A percentile compares a stretch with the other conserved stretches of the same genome.
Conservation (phyloP, 345 rosid species). For the Gossypium ekmanianum region DNA sequence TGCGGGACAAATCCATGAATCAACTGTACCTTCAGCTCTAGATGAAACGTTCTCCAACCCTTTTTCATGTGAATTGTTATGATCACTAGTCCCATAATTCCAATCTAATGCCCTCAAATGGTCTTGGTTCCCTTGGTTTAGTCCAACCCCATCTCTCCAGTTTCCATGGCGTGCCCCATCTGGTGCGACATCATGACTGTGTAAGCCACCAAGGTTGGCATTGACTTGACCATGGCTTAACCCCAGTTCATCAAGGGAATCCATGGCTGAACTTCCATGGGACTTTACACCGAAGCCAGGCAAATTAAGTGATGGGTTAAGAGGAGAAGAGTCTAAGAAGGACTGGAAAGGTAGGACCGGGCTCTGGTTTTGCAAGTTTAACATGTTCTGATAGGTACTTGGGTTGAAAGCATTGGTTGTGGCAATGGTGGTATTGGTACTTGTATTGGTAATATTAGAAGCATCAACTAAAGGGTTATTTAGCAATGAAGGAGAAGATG, state of each 20-base stretch:
- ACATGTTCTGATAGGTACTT: conserved; percentile 15
- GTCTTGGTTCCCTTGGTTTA: conserved; percentile 17
- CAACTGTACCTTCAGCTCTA: conserved; percentile 47
- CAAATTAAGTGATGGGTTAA: conserved; percentile 20
- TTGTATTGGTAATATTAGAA: conserved; percentile 14
- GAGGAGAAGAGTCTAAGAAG: conserved; percentile 23
- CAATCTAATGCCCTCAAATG: conserved; percentile 32
- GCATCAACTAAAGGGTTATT: conserved; percentile 16
- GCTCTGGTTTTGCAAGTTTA: conserved; percentile 33
- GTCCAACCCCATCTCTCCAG: conserved; percentile 5
- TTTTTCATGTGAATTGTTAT: conserved; percentile 32
- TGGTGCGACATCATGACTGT: conserved; percentile 9
- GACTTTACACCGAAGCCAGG: conserved; percentile 26
- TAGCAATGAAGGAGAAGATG: conserved; percentile 15
- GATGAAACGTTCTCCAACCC: conserved; percentile 46
- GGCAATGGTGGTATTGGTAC: conserved; percentile 8
- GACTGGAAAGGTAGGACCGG: conserved; percentile 33
- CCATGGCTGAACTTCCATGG: conserved; percentile 17
- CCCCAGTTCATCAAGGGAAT: conserved; percentile 35
- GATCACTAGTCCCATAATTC: conserved; percentile 5
- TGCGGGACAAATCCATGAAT: conserved; percentile 67
- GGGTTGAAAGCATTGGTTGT: conserved; percentile 22
- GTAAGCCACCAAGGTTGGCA: conserved; percentile 22
- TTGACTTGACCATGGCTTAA: conserved; percentile 27
- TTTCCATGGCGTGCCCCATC: conserved; percentile 7